phyloP scores from a whole-genome alignment of 2,329 filamentous ascomycete genomes.

The Atkinsonella texensis region DNA sequence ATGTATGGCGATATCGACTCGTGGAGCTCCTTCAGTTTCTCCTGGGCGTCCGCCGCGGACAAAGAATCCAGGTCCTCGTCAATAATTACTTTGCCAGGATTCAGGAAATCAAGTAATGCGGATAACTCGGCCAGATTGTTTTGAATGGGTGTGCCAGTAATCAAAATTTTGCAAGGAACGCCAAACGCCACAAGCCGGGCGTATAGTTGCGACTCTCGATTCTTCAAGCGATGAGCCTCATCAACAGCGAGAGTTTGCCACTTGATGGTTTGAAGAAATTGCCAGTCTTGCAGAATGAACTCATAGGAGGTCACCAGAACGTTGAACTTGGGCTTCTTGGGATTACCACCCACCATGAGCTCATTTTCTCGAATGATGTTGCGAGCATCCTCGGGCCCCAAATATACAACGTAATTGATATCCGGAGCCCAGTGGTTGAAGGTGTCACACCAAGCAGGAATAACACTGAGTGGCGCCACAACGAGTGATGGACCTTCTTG shows the following conservation, averaged over 20 bases:
- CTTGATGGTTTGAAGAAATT: slow-evolving; percentile 79
- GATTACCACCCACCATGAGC: slow-evolving; percentile 73
- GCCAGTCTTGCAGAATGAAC: slow-evolving; percentile 77
- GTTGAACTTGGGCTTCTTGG: slow-evolving; percentile 88
- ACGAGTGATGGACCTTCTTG: slow-evolving; percentile 95
- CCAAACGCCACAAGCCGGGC: slow-evolving; percentile 74
- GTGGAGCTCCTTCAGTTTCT: slow-evolving; percentile 78
- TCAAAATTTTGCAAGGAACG: slow-evolving; percentile 77
- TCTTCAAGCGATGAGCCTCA: slow-evolving; percentile 94
- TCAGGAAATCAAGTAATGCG: slow-evolving; percentile 89
- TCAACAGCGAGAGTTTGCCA: slow-evolving; percentile 97
- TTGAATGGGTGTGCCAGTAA: slow-evolving; percentile 94
- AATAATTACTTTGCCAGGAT: slow-evolving; percentile 84
- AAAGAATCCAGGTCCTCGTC: slow-evolving; percentile 82
- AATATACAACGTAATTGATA: slow-evolving; percentile 93
- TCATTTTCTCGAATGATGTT: slow-evolving; percentile 85
- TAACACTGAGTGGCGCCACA: slow-evolving; percentile 92
- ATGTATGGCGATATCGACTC: slow-evolving; percentile 86
- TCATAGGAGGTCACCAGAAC: slow-evolving; percentile 97
- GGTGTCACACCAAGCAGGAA: slow-evolving; percentile 96
- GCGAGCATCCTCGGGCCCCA: slow-evolving; percentile 76
- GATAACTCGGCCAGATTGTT: slow-evolving; percentile 91
- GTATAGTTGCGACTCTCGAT: slow-evolving; percentile 89
- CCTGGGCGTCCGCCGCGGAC: slow-evolving; percentile 65
- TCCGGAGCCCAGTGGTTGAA: slow-evolving; percentile 96